Evolutionary conservation across 306 rosid genomes (phyloP).

Genomic region (Dryas alaskensis): DNA sequence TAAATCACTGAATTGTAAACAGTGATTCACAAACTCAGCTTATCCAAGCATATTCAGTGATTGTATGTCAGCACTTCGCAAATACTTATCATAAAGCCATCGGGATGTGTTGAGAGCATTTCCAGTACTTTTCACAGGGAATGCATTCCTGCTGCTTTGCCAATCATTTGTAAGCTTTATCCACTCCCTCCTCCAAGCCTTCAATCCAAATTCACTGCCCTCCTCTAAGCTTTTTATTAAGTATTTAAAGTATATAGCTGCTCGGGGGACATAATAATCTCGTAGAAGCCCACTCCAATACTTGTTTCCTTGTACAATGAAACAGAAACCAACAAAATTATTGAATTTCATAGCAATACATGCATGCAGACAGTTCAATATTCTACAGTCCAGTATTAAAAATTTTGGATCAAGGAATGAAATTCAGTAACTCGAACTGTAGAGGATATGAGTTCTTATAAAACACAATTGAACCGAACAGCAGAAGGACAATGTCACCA

Average conservation of each 20-base stretch:
- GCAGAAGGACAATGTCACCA: neutral
- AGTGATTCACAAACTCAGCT: neutral
- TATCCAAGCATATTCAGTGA: slow-evolving; percentile 1
- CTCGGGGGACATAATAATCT: slow-evolving; percentile 83
- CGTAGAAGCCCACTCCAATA: slow-evolving; percentile 84
- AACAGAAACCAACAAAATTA: neutral
- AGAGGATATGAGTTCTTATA: neutral
- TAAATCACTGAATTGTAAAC: neutral
- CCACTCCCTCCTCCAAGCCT: slow-evolving; percentile 84
- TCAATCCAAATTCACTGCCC: slow-evolving; percentile 47
- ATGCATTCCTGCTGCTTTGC: slow-evolving; percentile 58
- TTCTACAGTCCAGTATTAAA: neutral
- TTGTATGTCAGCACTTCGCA: slow-evolving; percentile 25
- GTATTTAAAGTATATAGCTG: slow-evolving; percentile 76
- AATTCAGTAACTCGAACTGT: neutral
- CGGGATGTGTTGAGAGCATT: slow-evolving; percentile 54
- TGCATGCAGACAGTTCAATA: neutral
- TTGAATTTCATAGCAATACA: neutral
- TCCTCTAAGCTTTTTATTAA: slow-evolving; percentile 54
- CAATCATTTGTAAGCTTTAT: slow-evolving; percentile 84
- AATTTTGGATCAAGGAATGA: too few relatives aligned
- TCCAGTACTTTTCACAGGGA: slow-evolving; percentile 51
- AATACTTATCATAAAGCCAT: slow-evolving; percentile 60
- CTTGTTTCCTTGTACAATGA: slow-evolving; percentile 56
- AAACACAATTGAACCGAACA: too few relatives aligned